phyloP scores from a whole-genome alignment of 1,284 basidiomycete genomes.

The Ganoderma sinense region DNA sequence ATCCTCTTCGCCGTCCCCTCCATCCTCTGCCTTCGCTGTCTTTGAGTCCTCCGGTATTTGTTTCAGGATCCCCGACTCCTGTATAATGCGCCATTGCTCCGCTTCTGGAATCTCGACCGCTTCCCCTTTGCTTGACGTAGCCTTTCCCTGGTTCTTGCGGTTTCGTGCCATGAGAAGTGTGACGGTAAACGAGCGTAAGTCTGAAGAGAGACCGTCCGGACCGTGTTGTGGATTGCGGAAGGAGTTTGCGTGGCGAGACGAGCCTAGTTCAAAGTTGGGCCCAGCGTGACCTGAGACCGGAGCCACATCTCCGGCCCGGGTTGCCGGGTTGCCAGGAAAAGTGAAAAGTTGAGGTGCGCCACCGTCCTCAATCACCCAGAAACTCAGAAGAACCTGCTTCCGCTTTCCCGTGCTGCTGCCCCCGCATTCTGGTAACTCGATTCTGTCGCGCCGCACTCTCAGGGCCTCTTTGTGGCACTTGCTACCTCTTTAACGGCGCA shows the following conservation, averaged over 20 bases:
- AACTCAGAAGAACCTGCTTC: not conserved
- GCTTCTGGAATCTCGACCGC: constrained; percentile 65
- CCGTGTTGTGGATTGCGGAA: not conserved
- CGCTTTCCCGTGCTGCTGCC: not conserved
- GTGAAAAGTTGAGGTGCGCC: not conserved
- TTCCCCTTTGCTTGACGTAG: not conserved
- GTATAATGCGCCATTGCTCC: constrained; percentile 80
- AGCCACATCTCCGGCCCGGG: not conserved
- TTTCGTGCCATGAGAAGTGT: constrained; percentile 12
- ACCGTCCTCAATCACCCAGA: not conserved
- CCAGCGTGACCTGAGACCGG: too few relatives aligned
- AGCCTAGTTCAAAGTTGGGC: not conserved
- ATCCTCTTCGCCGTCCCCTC: constrained; percentile 42
- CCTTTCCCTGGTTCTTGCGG: constrained; percentile 41
- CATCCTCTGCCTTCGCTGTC: not conserved
- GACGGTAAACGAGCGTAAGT: not conserved
- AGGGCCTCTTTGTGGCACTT: not conserved
- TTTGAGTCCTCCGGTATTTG: constrained; percentile 40
- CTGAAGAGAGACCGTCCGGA: not conserved
- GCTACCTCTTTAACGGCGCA: too few relatives aligned
- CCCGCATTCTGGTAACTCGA: not conserved
- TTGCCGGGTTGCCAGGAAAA: not conserved
- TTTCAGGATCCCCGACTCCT: constrained; percentile 70
- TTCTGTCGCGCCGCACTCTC: not conserved
- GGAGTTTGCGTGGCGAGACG: not conserved